A percentile compares a stretch with the other conserved stretches of the same genome.
phyloP scores from a whole-genome alignment of 805 yeast species.

The Cyberlindnera bimundalis region DNA sequence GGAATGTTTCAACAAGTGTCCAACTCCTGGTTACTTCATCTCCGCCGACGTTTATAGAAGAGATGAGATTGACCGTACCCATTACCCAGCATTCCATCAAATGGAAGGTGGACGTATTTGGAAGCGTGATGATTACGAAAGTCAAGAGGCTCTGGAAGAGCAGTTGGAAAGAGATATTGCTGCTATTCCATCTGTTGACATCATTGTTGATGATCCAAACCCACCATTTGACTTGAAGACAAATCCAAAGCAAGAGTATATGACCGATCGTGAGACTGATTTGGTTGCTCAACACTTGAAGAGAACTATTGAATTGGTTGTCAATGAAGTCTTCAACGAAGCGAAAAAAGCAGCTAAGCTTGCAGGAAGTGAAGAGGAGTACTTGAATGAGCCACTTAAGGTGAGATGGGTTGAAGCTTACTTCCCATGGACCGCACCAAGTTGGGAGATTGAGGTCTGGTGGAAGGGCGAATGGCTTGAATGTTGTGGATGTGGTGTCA shows the following conservation, averaged over 20 bases:
- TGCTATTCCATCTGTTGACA: constrained; percentile 59
- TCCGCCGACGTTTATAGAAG: constrained; percentile 95
- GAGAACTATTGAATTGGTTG: constrained; percentile 78
- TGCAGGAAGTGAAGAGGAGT: constrained; percentile 58
- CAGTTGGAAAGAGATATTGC: constrained; percentile 57
- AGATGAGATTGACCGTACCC: constrained; percentile 93
- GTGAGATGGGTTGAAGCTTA: constrained; percentile 94
- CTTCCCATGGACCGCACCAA: constrained; percentile 98
- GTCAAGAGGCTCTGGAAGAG: constrained; percentile 33
- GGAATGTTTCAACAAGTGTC: constrained; percentile 65
- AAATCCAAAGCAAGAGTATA: constrained; percentile 80
- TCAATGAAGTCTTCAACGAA: constrained; percentile 74
- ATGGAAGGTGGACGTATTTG: constrained; percentile 95
- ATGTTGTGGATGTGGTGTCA: constrained; percentile 94
- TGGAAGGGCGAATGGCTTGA: constrained; percentile 99
- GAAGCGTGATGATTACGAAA: constrained; percentile 45
- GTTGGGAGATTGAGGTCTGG: constrained; percentile 98
- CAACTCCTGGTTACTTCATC: constrained; percentile 84
- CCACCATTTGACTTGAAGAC: constrained; percentile 47
- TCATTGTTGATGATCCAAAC: constrained; percentile 74
- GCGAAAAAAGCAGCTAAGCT: constrained; percentile 60
- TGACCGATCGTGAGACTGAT: constrained; percentile 66
- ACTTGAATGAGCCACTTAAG: constrained; percentile 68
- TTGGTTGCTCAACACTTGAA: constrained; percentile 76
- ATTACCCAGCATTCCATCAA: constrained; percentile 96